These are phyloP conservation scores for Nymphaea colorata DNA, from an alignment of 164 flowering plant genomes.

Conservation along the genomic window DNA sequence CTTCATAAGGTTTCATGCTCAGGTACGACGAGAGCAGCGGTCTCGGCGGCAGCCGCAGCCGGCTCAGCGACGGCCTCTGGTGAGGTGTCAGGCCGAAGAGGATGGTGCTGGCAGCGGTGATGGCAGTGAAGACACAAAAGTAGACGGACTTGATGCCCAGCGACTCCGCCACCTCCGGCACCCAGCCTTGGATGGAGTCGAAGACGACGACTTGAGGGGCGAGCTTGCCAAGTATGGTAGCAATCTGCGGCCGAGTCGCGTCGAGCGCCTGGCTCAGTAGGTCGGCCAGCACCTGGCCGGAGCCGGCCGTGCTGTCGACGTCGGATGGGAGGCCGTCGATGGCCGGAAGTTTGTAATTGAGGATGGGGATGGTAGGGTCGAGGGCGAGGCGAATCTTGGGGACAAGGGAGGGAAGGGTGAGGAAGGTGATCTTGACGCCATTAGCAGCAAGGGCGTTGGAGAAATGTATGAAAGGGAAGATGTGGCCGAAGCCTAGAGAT, in stretches of 20 bases:
- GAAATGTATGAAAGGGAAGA: neutral
- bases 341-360: constrained; percentile 7
- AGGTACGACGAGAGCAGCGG: too few species aligned
- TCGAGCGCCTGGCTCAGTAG: constrained; percentile 21
- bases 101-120: too few species aligned
- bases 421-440: neutral
- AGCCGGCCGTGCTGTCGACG: constrained; percentile 6
- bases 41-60: too few species aligned
- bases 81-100: too few species aligned
- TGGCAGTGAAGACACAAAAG: constrained; percentile 17
- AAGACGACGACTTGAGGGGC: constrained; percentile 20
- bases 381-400: neutral
- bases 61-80: too few species aligned
- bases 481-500: neutral
- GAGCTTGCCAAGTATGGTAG: constrained; percentile 10
- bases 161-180: constrained; percentile 11
- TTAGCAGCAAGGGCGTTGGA: neutral
- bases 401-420: neutral
- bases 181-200: constrained; percentile 21
- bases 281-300: constrained; percentile 8
- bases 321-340: constrained; percentile 15
- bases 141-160: constrained; percentile 17
- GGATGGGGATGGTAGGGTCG: neutral
- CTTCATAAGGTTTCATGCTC: too few species aligned
- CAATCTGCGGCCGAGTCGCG: constrained; percentile 17